Evolutionary conservation across 2,329 filamentous ascomycete genomes (phyloP), one percentile per base, ranked within the genome.

Genomic region (Xylariaceae sp.): DNA sequence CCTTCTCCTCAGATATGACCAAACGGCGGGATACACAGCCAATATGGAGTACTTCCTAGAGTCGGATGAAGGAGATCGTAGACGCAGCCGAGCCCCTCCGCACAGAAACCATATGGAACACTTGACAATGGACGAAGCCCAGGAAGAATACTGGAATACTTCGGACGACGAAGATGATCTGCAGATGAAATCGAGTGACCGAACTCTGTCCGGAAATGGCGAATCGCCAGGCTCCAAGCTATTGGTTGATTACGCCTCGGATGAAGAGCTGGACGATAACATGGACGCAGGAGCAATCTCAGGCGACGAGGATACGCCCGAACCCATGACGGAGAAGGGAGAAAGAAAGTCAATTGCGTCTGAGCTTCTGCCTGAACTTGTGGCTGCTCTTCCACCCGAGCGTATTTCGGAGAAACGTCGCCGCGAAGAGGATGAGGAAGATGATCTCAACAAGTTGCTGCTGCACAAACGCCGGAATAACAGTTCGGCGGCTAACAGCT

Each of bases 71-170:
- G 66, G 76, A 53, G 76, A 76, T 58, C 75, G 75, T 17, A 68
- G 73, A 8, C 72, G 71, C 51, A 72, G 75, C 2, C 77, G 78
- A 5, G 54, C 50, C 13, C 59, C 57, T 56, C 67, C 75, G 62
- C 88, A 88, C 73, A 84, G 67, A 4, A 69, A 86, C 15, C 69
- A 80, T 50, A 82, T 95, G 72, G 90, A 90, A 69, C 92, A 96
- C 56, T 73, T 84, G 8, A 64, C 73, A 0, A 82, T 92, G 70
- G 93, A 97, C 71, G 82, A 87, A 4, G 86, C 88, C 9, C 90
- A 97, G 72, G 93, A 97, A 68, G 91, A 93, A 49, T 99, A 97
- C 73, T 97, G 95, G 82, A 93, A 96, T 68, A 85, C 84, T 0
- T 91, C 89, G 0, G 92, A 97, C 67, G 90, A 94, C 51, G 88